Percentiles rank a stretch among this genome's conserved stretches.
Conservation (phyloP, 164 flowering plant genomes). For the Vitis rupestris region DNA sequence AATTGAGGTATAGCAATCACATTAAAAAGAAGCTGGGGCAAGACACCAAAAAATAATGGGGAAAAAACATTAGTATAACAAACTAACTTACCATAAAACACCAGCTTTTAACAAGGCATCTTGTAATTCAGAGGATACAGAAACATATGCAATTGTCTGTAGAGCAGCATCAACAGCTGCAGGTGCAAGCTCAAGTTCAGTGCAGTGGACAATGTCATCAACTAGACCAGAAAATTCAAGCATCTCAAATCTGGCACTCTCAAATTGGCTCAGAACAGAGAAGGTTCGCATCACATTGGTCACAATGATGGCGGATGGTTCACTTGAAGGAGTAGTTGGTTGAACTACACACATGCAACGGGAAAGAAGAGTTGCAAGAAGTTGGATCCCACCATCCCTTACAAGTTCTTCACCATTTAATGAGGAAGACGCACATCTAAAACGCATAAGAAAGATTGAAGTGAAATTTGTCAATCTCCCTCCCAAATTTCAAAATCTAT, state of each 20-base stretch:
- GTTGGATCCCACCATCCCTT: conserved; percentile 90
- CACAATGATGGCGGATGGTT: conserved; percentile 86
- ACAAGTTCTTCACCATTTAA: conserved; percentile 99
- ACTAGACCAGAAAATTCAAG: conserved; percentile 78
- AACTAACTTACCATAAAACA: conserved; percentile 65
- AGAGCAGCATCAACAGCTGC: conserved; percentile 97
- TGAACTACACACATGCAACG: conserved; percentile 98
- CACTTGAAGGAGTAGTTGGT: conserved; percentile 85
- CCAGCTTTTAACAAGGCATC: conserved; percentile 87
- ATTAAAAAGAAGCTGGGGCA: background rate
- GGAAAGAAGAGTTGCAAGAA: conserved; percentile 86
- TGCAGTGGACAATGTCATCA: conserved; percentile 91
- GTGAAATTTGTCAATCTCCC: conserved; percentile 7
- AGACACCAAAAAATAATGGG: background rate
- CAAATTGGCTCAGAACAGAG: conserved; percentile 86
- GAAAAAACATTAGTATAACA: background rate
- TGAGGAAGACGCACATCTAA: conserved; percentile 90
- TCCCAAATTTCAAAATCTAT: conserved; percentile 3
- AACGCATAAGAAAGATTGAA: conserved; percentile 8
- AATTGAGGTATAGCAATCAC: background rate
- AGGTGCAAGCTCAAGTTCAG: conserved; percentile 92
- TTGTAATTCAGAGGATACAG: conserved; percentile 85
- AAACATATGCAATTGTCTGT: conserved; percentile 77
- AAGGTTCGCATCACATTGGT: conserved; percentile 91
- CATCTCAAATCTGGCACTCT: conserved; percentile 84